phyloP scores from a whole-genome alignment of 306 rosid genomes.

The Spatholobus suberectus region DNA sequence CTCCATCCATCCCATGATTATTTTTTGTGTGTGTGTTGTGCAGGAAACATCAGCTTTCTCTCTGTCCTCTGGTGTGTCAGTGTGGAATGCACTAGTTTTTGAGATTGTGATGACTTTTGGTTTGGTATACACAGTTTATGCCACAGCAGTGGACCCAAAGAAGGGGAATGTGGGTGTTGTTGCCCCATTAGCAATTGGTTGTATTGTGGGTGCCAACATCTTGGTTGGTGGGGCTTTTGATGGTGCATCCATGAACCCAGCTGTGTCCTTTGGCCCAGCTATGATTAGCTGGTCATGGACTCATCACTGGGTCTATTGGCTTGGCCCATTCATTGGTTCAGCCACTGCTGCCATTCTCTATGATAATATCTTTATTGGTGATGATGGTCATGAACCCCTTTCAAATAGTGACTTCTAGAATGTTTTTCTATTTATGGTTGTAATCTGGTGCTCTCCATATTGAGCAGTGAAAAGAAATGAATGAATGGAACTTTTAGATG shows the following conservation, averaged over 20 bases:
- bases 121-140: conserved; percentile 49
- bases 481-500: not conserved
- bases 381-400: conserved; percentile 40
- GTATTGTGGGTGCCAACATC: conserved; percentile 62
- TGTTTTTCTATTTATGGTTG: not conserved
- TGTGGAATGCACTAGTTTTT: conserved; percentile 47
- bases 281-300: conserved; percentile 67
- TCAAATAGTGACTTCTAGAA: conserved; percentile 41
- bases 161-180: conserved; percentile 42
- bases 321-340: conserved; percentile 63
- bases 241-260: conserved; percentile 75
- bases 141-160: conserved; percentile 49
- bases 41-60: conserved; percentile 50
- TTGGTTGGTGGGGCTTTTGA: conserved; percentile 78
- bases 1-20: not conserved
- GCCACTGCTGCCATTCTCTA: conserved; percentile 67
- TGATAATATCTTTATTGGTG: conserved; percentile 66
- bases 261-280: conserved; percentile 51
- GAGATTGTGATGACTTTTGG: conserved; percentile 55
- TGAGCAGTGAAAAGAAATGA: not conserved
- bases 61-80: conserved; percentile 45
- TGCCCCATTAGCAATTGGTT: conserved; percentile 56
- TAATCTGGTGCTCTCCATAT: not conserved
- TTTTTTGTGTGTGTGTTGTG: not conserved
- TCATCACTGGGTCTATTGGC: conserved; percentile 78